Percentiles rank a stretch among this genome's conserved stretches.
Evolutionary conservation across 495 filamentous ascomycete genomes (phyloP).

Genomic region (Aeminium ludgeri): DNA sequence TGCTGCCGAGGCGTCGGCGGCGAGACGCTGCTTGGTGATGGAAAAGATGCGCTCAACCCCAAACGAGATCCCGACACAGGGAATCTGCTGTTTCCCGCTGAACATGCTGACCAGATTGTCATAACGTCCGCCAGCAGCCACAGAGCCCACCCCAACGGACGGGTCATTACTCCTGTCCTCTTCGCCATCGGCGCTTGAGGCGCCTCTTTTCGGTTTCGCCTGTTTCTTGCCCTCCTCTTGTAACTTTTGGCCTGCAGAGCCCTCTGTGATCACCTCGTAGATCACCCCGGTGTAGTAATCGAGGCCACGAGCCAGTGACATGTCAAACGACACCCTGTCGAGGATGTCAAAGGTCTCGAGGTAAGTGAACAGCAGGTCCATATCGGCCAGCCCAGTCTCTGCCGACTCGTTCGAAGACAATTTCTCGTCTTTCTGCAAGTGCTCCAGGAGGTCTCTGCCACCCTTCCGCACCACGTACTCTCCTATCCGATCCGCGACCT

Average conservation of each 20-base stretch:
- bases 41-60: conserved; percentile 92
- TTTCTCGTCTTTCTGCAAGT: conserved; percentile 42
- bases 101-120: conserved; percentile 93
- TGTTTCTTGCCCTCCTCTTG: conserved; percentile 39
- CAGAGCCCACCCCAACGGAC: conserved; percentile 64
- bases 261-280: conserved; percentile 79
- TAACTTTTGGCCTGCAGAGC: conserved; percentile 43
- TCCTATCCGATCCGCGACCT: conserved; percentile 71
- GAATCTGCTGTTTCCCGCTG: conserved; percentile 62
- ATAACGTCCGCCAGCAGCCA: conserved; percentile 83
- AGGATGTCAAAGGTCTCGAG: conserved; percentile 56
- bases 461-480: conserved; percentile 59
- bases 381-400: conserved; percentile 63
- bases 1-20: conserved; percentile 32
- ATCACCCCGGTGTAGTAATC: conserved; percentile 95
- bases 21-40: conserved; percentile 64
- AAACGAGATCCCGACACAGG: conserved; percentile 88
- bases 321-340: conserved; percentile 61
- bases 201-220: conserved; percentile 24
- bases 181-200: conserved; percentile 29
- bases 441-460: conserved; percentile 47
- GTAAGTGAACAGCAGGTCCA: conserved; percentile 67
- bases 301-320: conserved; percentile 67
- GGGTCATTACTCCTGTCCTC: conserved; percentile 75
- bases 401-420: conserved; percentile 52